Percentiles rank a stretch among this genome's conserved stretches.
Conservation (phyloP, 495 filamentous ascomycete species). For the Penicillium flavigenum region DNA sequence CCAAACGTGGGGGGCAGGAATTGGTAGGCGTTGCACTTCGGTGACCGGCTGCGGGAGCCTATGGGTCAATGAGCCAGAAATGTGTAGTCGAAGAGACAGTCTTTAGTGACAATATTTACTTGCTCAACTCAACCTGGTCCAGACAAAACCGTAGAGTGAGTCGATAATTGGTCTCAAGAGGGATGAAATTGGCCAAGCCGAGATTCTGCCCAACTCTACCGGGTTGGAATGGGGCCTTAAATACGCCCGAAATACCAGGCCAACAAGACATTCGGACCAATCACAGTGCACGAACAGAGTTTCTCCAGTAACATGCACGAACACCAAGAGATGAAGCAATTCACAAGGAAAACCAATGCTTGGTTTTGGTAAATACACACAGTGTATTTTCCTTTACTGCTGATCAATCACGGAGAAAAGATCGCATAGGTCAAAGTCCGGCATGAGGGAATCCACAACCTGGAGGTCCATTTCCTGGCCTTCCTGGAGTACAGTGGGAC, state of each 20-base stretch:
- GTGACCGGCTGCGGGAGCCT: not conserved
- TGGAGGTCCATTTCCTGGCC: slow-evolving; percentile 14
- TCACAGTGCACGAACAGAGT: not conserved
- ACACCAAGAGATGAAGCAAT: not conserved
- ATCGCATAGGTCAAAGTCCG: slow-evolving; percentile 7
- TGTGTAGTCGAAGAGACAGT: not conserved
- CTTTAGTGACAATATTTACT: not conserved
- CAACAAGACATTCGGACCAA: not conserved
- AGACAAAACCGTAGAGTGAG: not conserved
- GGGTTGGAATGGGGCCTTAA: not conserved
- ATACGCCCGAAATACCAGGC: not conserved
- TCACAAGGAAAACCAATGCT: not conserved
- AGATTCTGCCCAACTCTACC: slow-evolving; percentile 1
- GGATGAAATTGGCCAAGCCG: not conserved
- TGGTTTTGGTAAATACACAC: not conserved
- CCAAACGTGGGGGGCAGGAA: not conserved
- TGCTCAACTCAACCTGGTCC: not conserved
- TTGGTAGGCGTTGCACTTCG: not conserved
- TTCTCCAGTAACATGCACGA: not conserved
- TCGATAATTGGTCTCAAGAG: not conserved
- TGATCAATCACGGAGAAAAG: not conserved
- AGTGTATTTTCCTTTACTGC: not conserved
- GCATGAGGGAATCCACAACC: slow-evolving; percentile 1
- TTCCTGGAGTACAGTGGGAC: slow-evolving; percentile 20
- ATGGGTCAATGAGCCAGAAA: not conserved